A percentile compares a stretch with the other conserved stretches of the same genome.
Conservation (phyloP, 495 filamentous ascomycete species). For the Hyaloscypha bicolor region DNA sequence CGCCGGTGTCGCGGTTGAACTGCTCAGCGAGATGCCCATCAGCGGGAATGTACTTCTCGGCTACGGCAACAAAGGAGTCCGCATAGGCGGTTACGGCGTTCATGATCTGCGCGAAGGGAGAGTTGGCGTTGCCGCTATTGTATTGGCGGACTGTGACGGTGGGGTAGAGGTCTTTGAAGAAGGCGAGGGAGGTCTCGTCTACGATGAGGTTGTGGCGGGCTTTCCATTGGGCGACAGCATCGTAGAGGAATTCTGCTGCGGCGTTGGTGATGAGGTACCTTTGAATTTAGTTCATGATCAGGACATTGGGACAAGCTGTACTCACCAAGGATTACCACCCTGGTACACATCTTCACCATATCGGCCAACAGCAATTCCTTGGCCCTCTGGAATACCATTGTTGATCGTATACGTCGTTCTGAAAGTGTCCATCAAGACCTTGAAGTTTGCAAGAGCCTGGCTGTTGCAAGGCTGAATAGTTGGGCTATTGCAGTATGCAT, state of each 20-base stretch:
- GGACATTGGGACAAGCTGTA: background rate
- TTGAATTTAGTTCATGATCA: background rate
- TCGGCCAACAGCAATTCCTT: constrained; percentile 60
- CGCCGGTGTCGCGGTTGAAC: constrained; percentile 51
- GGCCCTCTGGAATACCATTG: constrained; percentile 37
- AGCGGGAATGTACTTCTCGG: constrained; percentile 49
- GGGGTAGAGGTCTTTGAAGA: constrained; percentile 52
- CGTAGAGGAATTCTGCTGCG: constrained; percentile 64
- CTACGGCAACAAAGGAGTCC: constrained; percentile 58
- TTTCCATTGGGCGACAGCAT: constrained; percentile 60
- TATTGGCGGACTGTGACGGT: constrained; percentile 49
- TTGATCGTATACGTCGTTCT: constrained; percentile 51
- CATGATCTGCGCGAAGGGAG: constrained; percentile 48
- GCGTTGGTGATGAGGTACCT: constrained; percentile 49
- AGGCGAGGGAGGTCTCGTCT: constrained; percentile 46
- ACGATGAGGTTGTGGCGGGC: constrained; percentile 46
- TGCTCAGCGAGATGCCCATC: constrained; percentile 62
- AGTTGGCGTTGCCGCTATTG: constrained; percentile 40
- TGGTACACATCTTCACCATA: constrained; percentile 65
- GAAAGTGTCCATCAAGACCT: constrained; percentile 52
- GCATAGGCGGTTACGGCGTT: constrained; percentile 57
- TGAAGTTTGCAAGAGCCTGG: constrained; percentile 51
- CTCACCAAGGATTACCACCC: constrained; percentile 45
- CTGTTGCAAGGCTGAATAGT: constrained; percentile 55
- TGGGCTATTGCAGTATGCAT: constrained; percentile 48